These are phyloP conservation scores for Orbilia blumenaviensis DNA, from an alignment of 2,329 filamentous ascomycete species.

Conservation along the genomic window DNA sequence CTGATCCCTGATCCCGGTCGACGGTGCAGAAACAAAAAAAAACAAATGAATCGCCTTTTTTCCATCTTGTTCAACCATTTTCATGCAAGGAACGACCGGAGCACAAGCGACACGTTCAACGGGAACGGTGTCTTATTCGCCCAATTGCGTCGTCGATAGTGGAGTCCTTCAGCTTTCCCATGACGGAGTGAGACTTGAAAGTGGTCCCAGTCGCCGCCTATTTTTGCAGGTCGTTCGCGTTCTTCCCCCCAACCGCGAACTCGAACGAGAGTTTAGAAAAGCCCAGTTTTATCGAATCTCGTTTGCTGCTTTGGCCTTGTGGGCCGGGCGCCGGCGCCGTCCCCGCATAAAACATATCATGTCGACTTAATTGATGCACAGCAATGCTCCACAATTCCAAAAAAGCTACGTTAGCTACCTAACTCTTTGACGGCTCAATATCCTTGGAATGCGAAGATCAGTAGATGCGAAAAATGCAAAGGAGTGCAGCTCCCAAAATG, in stretches of 20 bases:
- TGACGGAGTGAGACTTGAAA: neutral
- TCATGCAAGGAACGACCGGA: constrained; percentile 19
- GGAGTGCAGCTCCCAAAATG: constrained; percentile 3
- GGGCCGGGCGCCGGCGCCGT: neutral
- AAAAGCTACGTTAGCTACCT: neutral
- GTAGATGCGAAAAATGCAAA: constrained; percentile 7
- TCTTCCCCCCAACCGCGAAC: neutral
- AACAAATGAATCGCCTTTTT: neutral
- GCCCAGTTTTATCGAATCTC: neutral
- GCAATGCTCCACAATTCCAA: neutral
- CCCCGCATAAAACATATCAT: constrained; percentile 11
- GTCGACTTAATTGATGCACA: constrained; percentile 10
- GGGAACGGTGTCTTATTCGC: constrained; percentile 32
- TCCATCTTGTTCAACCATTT: neutral
- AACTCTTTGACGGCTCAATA: neutral
- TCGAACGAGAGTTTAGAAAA: neutral
- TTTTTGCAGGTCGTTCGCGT: neutral
- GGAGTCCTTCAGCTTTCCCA: neutral
- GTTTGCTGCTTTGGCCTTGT: constrained; percentile 17
- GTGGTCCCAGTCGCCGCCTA: constrained; percentile 3
- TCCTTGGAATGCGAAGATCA: constrained; percentile 27
- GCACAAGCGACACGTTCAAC: constrained; percentile 35
- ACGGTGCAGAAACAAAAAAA: neutral
- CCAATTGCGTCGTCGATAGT: constrained; percentile 18
- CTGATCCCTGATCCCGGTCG: constrained; percentile 5